Evolutionary conservation across 2,329 filamentous ascomycete genomes (phyloP).

Genomic region (Lecanicillium sp.): DNA sequence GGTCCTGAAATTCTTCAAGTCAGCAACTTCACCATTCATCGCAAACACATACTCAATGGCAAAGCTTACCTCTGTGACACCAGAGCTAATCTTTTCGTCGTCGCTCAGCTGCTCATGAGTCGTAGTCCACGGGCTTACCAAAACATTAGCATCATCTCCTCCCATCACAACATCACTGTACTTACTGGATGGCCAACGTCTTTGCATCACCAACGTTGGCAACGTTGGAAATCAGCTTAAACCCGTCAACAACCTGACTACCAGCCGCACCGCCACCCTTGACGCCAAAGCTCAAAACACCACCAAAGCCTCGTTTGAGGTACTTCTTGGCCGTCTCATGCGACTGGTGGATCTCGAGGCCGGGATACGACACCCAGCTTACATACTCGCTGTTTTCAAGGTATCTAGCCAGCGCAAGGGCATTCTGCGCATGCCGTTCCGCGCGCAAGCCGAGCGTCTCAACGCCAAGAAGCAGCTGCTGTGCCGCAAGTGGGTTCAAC

Average conservation of each 20-base stretch:
- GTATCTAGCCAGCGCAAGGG: slow-evolving; percentile 71
- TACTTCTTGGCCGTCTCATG: slow-evolving; percentile 82
- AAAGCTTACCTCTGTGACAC: slow-evolving; percentile 60
- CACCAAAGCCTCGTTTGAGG: slow-evolving; percentile 74
- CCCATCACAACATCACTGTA: slow-evolving; percentile 2
- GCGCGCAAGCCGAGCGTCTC: slow-evolving; percentile 84
- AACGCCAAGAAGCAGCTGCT: slow-evolving; percentile 80
- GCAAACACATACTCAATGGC: neutral
- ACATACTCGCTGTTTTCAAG: slow-evolving; percentile 78
- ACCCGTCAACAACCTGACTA: slow-evolving; percentile 81
- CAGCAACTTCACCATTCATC: neutral
- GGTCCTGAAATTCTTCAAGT: slow-evolving; percentile 50
- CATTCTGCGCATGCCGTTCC: slow-evolving; percentile 81
- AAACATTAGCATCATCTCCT: neutral
- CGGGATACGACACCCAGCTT: slow-evolving; percentile 89
- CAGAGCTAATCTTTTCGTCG: slow-evolving; percentile 70
- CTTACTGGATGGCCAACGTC: slow-evolving; percentile 76
- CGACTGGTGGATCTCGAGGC: slow-evolving; percentile 71
- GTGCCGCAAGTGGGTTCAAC: slow-evolving; percentile 84
- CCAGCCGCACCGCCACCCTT: slow-evolving; percentile 82
- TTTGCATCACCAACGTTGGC: slow-evolving; percentile 96
- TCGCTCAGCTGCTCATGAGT: slow-evolving; percentile 88
- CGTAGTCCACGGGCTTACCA: slow-evolving; percentile 69
- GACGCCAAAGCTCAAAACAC: slow-evolving; percentile 87
- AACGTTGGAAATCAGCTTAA: slow-evolving; percentile 91